Percentiles rank a stretch among this genome's conserved stretches.
Evolutionary conservation across 2,329 filamentous ascomycete genomes (phyloP).

Genomic region (Neonectria neomacrospora): DNA sequence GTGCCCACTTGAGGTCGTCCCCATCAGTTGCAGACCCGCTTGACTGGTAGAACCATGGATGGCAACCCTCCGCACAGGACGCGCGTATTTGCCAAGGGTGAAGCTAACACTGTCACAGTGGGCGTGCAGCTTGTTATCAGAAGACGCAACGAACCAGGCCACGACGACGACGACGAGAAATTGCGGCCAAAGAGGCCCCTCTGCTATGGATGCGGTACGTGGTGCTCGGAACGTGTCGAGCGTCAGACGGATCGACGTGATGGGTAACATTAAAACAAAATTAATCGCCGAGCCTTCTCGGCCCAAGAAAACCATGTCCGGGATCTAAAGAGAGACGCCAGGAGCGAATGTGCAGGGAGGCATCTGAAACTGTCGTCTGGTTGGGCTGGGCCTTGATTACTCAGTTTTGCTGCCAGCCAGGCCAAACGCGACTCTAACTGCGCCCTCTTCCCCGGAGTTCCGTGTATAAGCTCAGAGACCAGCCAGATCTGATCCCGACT

Average conservation of each 20-base stretch:
- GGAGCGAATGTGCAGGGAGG: not conserved
- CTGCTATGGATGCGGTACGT: not conserved
- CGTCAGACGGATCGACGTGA: not conserved
- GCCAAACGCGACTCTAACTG: not conserved
- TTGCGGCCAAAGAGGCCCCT: not conserved
- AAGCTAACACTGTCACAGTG: not conserved
- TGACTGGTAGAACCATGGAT: not conserved
- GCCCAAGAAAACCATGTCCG: not conserved
- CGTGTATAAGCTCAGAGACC: not conserved
- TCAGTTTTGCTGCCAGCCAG: not conserved
- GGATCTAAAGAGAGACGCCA: not conserved
- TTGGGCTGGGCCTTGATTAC: not conserved
- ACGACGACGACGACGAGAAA: not conserved
- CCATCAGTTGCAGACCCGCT: not conserved
- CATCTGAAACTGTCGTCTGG: not conserved
- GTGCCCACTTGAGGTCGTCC: not conserved
- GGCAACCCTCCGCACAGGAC: not conserved
- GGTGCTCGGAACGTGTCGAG: not conserved
- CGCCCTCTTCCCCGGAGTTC: constrained; percentile 9
- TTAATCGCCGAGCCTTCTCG: not conserved
- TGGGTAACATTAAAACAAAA: not conserved
- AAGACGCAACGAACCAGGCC: not conserved
- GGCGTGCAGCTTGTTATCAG: not conserved
- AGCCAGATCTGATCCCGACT: constrained; percentile 15
- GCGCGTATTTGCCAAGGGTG: not conserved